A percentile compares a stretch with the other conserved stretches of the same genome.
Conservation (phyloP, 768 basidiomycete genomes). For the Boletus edulis region DNA sequence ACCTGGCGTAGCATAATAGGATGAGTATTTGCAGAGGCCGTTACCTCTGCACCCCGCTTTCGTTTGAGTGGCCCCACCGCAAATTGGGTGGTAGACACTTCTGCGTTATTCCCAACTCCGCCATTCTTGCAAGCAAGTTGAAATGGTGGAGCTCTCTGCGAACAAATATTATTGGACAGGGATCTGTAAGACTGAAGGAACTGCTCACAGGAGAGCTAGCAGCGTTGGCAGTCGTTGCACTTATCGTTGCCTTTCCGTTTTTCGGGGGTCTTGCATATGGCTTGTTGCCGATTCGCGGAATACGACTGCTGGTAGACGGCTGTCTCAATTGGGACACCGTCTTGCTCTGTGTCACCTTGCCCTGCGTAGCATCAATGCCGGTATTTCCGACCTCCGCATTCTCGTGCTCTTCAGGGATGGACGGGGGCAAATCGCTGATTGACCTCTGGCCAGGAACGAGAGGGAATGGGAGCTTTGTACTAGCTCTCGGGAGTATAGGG, state of each 20-base stretch:
- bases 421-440: constrained; percentile 16
- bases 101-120: constrained; percentile 5
- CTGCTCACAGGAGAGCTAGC: constrained; percentile 19
- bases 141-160: constrained; percentile 11
- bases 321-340: constrained; percentile 50
- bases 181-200: neutral
- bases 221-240: constrained; percentile 4
- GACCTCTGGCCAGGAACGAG: constrained; percentile 22
- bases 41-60: constrained; percentile 21
- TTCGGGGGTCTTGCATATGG: constrained; percentile 49
- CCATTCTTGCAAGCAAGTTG: constrained; percentile 10
- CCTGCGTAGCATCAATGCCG: constrained; percentile 12
- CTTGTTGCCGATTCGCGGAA: constrained; percentile 58
- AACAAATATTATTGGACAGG: neutral
- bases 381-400: neutral
- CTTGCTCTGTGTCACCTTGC: constrained; percentile 20
- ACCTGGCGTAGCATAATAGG: constrained; percentile 37
- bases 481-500: constrained; percentile 3
- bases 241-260: constrained; percentile 1
- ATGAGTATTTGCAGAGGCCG: constrained; percentile 19
- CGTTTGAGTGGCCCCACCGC: constrained; percentile 32
- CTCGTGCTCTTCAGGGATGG: constrained; percentile 36
- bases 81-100: constrained; percentile 9
- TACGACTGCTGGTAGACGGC: constrained; percentile 46
- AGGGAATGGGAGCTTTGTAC: constrained; percentile 28